Percentiles rank a stretch among this genome's conserved stretches.
Conservation (phyloP, 805 yeast genomes). For the Lipomyces anomalus region DNA sequence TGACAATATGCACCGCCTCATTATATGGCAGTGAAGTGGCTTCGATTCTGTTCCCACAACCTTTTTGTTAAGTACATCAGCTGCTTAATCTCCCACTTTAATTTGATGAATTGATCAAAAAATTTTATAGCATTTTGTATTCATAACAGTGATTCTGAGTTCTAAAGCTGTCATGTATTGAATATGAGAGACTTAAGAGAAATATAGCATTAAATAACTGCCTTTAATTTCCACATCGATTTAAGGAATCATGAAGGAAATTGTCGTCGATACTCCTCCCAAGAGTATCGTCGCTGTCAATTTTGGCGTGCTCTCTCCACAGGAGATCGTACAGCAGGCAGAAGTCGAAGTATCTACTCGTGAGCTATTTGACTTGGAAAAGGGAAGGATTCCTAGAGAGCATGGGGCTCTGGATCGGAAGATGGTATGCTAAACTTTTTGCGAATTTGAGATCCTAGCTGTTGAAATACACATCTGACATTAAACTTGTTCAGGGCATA, state of each 20-base stretch:
- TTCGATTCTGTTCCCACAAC: too few species aligned
- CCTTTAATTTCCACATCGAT: too few species aligned
- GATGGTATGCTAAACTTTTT: conserved; percentile 44
- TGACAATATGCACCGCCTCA: too few species aligned
- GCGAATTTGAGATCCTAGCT: background rate
- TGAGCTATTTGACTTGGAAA: conserved; percentile 84
- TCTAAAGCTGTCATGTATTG: too few species aligned
- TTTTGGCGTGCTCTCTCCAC: conserved; percentile 87
- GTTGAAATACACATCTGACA: background rate
- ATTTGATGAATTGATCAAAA: too few species aligned
- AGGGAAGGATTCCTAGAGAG: conserved; percentile 68
- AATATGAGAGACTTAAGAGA: too few species aligned
- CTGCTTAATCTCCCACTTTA: too few species aligned
- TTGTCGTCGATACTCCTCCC: conserved; percentile 70
- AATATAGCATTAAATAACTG: too few species aligned
- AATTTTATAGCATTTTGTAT: too few species aligned
- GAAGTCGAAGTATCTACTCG: conserved; percentile 91
- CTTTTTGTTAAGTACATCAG: too few species aligned
- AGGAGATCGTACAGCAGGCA: conserved; percentile 86
- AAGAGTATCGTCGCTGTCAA: conserved; percentile 84
- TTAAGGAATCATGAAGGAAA: conserved; percentile 38
- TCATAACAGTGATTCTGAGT: too few species aligned
- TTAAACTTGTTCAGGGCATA: conserved; percentile 50
- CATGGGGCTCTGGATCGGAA: conserved; percentile 86
- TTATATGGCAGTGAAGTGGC: too few species aligned